A percentile compares a stretch with the other conserved stretches of the same genome.
Evolutionary conservation across 2,329 filamentous ascomycete species (phyloP).

Genomic region (Scorias spongiosa): DNA sequence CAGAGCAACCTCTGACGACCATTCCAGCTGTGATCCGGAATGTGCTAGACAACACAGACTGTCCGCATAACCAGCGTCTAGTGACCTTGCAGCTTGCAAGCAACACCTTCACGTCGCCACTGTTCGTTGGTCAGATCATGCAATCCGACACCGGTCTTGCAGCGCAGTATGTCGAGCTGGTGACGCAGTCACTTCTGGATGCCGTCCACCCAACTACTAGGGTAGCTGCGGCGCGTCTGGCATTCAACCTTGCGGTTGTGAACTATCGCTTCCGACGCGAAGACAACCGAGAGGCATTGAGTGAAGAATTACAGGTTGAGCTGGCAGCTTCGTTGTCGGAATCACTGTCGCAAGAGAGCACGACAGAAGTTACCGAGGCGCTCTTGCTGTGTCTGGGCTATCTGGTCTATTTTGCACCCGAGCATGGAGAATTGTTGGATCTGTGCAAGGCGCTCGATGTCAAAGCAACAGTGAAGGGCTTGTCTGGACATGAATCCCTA

Average conservation of each 20-base stretch:
- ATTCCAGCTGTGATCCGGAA: constrained; percentile 45
- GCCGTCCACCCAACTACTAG: constrained; percentile 57
- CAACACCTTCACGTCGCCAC: constrained; percentile 64
- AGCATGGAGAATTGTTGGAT: constrained; percentile 63
- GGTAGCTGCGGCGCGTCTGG: constrained; percentile 65
- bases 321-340: constrained; percentile 69
- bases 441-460: constrained; percentile 68
- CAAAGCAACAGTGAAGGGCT: constrained; percentile 39
- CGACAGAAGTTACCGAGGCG: constrained; percentile 55
- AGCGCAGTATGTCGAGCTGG: constrained; percentile 49
- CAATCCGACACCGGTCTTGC: constrained; percentile 22
- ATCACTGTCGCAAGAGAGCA: constrained; percentile 41
- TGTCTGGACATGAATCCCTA: constrained; percentile 21
- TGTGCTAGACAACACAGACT: constrained; percentile 40
- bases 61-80: constrained; percentile 69
- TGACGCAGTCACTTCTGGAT: constrained; percentile 68
- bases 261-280: constrained; percentile 52
- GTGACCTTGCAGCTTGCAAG: constrained; percentile 71
- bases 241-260: constrained; percentile 64
- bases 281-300: constrained; percentile 41
- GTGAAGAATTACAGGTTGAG: constrained; percentile 62
- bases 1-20: constrained; percentile 50
- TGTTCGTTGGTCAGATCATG: constrained; percentile 42
- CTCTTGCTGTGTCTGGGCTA: constrained; percentile 63
- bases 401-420: constrained; percentile 53